phyloP scores from a whole-genome alignment of 106 monocot species.

The Dendrobium chrysotoxum region DNA sequence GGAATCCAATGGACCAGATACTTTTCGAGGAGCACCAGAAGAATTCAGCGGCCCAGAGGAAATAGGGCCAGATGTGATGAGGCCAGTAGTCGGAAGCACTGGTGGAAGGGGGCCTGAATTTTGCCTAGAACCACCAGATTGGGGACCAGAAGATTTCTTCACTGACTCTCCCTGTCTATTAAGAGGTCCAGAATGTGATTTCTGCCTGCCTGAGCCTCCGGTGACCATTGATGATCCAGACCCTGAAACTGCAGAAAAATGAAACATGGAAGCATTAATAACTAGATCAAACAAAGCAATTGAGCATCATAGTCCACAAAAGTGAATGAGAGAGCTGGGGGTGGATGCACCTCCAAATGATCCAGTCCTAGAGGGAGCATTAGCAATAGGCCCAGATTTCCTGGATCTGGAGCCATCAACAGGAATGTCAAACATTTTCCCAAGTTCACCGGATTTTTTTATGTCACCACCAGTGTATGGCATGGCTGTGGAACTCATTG shows the following conservation, averaged over 20 bases:
- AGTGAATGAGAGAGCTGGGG: slow-evolving; percentile 32
- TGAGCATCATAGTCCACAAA: background rate
- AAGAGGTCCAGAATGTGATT: slow-evolving; percentile 56
- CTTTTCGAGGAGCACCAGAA: slow-evolving; percentile 58
- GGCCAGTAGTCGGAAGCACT: slow-evolving; percentile 61
- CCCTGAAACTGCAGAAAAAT: slow-evolving; percentile 25
- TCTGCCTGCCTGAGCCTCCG: slow-evolving; percentile 41
- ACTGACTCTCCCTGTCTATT: slow-evolving; percentile 46
- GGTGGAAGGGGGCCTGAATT: slow-evolving; percentile 73
- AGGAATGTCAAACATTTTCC: slow-evolving; percentile 80
- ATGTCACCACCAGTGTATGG: slow-evolving; percentile 75
- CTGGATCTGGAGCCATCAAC: slow-evolving; percentile 59
- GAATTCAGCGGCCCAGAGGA: slow-evolving; percentile 72
- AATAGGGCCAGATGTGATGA: slow-evolving; percentile 82
- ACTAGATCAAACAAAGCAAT: background rate
- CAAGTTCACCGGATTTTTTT: slow-evolving; percentile 64
- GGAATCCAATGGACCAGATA: slow-evolving; percentile 65
- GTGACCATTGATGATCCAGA: slow-evolving; percentile 19
- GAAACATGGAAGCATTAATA: background rate
- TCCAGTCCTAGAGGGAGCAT: slow-evolving; percentile 30
- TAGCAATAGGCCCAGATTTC: slow-evolving; percentile 49
- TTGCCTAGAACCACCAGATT: slow-evolving; percentile 66
- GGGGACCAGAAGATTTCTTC: slow-evolving; percentile 68
- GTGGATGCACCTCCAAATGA: slow-evolving; percentile 32
- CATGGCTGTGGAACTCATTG: slow-evolving; percentile 52